Conservation (phyloP, 1,284 basidiomycete species). For the Coniophora puteana region DNA sequence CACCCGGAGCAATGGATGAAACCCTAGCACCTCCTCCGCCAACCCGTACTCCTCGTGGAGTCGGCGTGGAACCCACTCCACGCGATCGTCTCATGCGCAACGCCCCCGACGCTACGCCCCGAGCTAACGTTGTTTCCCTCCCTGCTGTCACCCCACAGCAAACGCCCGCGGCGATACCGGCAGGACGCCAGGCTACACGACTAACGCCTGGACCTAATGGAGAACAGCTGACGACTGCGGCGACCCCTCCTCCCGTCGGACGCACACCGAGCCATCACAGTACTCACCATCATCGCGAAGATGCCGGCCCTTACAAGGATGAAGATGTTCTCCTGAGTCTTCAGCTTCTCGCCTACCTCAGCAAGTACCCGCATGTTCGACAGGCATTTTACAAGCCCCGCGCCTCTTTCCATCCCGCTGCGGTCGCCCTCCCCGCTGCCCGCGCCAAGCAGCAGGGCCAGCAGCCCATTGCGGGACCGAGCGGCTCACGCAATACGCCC, state of each 20-base stretch:
- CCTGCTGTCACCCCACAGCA: slow-evolving; percentile 16
- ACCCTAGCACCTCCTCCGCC: no score
- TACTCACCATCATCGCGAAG: slow-evolving; percentile 28
- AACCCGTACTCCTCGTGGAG: slow-evolving; percentile 21
- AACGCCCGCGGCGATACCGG: slow-evolving; percentile 8
- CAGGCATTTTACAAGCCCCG: slow-evolving; percentile 92
- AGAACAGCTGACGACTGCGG: slow-evolving; percentile 13
- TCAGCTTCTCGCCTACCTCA: slow-evolving; percentile 93
- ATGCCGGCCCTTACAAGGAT: slow-evolving; percentile 78
- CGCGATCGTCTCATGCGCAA: slow-evolving; percentile 24
- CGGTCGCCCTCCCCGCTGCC: slow-evolving; percentile 32
- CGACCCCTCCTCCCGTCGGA: slow-evolving; percentile 22
- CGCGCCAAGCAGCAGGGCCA: slow-evolving; percentile 12
- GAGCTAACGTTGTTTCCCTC: slow-evolving; percentile 33
- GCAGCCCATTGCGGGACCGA: slow-evolving; percentile 19
- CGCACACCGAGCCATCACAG: slow-evolving; percentile 21
- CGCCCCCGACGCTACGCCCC: slow-evolving; percentile 37
- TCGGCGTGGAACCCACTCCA: slow-evolving; percentile 23
- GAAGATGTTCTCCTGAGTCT: slow-evolving; percentile 92
- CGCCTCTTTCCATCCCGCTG: slow-evolving; percentile 69
- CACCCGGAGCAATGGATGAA: slow-evolving; percentile 67
- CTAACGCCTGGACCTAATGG: slow-evolving; percentile 8
- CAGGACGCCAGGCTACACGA: slow-evolving; percentile 7
- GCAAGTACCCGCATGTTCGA: slow-evolving; percentile 98
- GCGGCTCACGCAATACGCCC: slow-evolving; percentile 11